Conservation (phyloP, 176 grass and related monocot species). For the Urochloa ruziziensis region DNA sequence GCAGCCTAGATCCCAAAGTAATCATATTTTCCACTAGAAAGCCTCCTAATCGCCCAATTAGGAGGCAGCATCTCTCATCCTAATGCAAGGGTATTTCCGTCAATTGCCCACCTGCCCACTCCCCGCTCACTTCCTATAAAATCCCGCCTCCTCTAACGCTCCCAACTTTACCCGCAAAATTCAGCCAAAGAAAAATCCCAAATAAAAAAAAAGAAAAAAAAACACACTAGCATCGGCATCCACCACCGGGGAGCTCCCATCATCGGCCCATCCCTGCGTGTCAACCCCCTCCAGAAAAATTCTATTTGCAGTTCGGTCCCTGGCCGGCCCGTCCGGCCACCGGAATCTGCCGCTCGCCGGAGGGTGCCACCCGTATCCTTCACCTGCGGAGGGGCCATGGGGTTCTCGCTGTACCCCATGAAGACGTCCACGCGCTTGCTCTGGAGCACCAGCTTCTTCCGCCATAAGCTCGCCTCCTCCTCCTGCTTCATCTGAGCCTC, state of each 20-base stretch:
- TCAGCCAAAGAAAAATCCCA: not conserved
- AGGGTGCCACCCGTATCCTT: not conserved
- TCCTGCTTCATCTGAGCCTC: constrained; percentile 40
- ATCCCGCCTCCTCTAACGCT: not conserved
- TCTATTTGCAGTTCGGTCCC: not conserved
- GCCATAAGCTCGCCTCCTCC: constrained; percentile 67
- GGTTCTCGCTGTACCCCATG: constrained; percentile 82
- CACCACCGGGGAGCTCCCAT: constrained; percentile 4
- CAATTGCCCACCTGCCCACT: not conserved
- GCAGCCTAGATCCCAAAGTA: not conserved
- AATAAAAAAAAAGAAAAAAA: not conserved
- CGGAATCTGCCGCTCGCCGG: constrained; percentile 39
- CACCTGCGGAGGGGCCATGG: constrained; percentile 57
- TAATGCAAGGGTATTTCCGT: constrained; percentile 12
- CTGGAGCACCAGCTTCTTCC: constrained; percentile 81
- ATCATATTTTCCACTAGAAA: not conserved
- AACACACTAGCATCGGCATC: not conserved
- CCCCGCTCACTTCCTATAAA: not conserved
- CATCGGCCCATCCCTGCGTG: not conserved
- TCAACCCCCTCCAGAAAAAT: not conserved
- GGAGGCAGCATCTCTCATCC: not conserved
- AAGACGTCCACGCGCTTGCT: constrained; percentile 69
- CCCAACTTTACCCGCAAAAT: constrained; percentile 22
- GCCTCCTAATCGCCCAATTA: constrained; percentile 1
- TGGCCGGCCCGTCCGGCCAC: constrained; percentile 32